A percentile compares a stretch with the other conserved stretches of the same genome.
Conservation (phyloP, 441 rosid genomes). For the Populus hybrid region DNA sequence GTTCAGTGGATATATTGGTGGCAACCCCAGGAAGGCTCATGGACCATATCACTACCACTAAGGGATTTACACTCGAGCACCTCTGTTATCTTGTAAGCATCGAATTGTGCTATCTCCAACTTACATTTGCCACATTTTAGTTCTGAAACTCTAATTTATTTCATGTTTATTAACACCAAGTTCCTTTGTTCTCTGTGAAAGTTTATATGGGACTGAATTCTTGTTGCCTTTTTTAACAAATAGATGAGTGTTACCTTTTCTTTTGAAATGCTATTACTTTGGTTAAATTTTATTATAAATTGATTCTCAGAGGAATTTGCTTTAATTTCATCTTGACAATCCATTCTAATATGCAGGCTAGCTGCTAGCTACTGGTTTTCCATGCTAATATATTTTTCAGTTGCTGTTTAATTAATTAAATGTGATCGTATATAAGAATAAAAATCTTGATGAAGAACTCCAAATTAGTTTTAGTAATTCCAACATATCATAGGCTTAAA, state of each 20-base stretch:
- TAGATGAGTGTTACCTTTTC: not conserved
- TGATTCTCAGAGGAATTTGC: not conserved
- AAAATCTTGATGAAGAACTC: not conserved
- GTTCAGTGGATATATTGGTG: constrained; percentile 88
- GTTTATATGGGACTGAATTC: not conserved
- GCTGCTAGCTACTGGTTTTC: constrained; percentile 1
- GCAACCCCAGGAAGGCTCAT: constrained; percentile 98
- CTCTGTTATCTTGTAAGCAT: constrained; percentile 83
- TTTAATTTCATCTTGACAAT: not conserved
- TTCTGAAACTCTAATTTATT: not conserved
- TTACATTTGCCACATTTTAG: not conserved
- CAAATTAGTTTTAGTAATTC: not conserved
- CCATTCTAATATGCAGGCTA: not conserved
- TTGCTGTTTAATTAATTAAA: not conserved
- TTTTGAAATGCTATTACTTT: not conserved
- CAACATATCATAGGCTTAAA: not conserved
- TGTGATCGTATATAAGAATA: not conserved
- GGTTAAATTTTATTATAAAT: not conserved
- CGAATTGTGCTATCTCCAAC: not conserved
- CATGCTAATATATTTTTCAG: not conserved
- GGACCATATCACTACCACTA: constrained; percentile 87
- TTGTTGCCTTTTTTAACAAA: not conserved
- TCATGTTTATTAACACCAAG: not conserved
- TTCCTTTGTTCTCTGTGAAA: not conserved
- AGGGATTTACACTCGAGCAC: constrained; percentile 92